Base-by-base conservation (phyloP, 169 alveolate genomes). In the Babesia bovis region DNA sequence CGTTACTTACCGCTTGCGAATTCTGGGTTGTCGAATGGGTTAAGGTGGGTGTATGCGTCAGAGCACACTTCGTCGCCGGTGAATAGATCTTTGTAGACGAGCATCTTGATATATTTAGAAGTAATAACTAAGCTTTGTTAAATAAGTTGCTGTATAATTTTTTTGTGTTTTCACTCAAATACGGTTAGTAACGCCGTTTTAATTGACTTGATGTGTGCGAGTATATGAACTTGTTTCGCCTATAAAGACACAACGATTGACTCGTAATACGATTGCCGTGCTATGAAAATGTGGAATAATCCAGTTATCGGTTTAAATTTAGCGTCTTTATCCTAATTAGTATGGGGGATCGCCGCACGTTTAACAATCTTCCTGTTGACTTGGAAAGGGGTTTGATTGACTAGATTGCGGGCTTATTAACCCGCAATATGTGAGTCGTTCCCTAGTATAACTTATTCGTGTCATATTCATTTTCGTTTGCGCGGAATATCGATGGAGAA, bases 41-140 rank as follows among this genome's bases (percentile, higher is more conserved):
- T 83, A 51, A 61, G 75, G 65, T 93, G 96, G 36, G 21, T 67
- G 84, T 93, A 93, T 63, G 97, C 93, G 83, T 93, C 97, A 42
- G 97, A 93, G 89, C 95, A 90, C 72, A 93, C 94, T 84, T 93
- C 97, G 82, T 93, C 96, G 57, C 94, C 94, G 66, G 96, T 89
- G 82, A 91, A 90, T 40, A 93, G 83, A 85, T 91, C 94, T 82
- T 90, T 92, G 90, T 83, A 93, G 59, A 93, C 96, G 91, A 85
- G 59, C 93, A 87, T 87, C 59, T 73, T 81, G 85, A 49, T 28
- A n/a, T 30, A 42, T 47, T 17, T n/a, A n/a, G n/a, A n/a, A n/a
- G n/a, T n/a, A n/a, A n/a, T n/a, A n/a, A n/a, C n/a, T n/a, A n/a
- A n/a, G n/a, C n/a, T n/a, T n/a, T n/a, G n/a, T n/a, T n/a, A n/a